phyloP scores from a whole-genome alignment of 2,329 filamentous ascomycete species.

The Cucurbitaria berberidis region DNA sequence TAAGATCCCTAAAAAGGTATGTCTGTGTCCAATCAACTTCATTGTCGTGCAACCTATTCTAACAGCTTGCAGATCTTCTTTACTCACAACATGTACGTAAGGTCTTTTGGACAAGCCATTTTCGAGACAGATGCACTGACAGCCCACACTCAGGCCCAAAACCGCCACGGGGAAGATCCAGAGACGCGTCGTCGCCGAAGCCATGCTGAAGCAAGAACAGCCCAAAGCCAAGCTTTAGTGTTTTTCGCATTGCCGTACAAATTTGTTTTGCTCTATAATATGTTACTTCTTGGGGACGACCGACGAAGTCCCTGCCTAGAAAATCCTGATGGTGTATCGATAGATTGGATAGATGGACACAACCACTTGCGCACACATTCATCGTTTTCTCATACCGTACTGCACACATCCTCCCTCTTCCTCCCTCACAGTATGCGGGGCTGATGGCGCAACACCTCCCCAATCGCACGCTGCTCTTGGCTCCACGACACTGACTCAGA shows the following conservation, averaged over 20 bases:
- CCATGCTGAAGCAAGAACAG: constrained; percentile 75
- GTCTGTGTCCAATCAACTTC: constrained; percentile 23
- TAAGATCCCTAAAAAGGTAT: constrained; percentile 82
- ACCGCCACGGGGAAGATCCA: constrained; percentile 93
- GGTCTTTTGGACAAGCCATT: not conserved
- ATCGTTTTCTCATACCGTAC: constrained; percentile 3
- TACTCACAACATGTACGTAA: constrained; percentile 69
- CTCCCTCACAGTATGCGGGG: constrained; percentile 3
- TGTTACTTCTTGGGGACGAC: constrained; percentile 1
- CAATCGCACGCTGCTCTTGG: constrained; percentile 11
- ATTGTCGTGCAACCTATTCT: constrained; percentile 20
- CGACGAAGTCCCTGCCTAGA: constrained; percentile 6
- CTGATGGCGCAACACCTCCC: constrained; percentile 10
- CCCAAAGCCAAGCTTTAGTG: constrained; percentile 60
- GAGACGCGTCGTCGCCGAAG: constrained; percentile 82
- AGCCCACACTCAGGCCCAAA: constrained; percentile 62
- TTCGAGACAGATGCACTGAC: constrained; percentile 11
- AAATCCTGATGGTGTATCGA: constrained; percentile 11
- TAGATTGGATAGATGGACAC: constrained; percentile 12
- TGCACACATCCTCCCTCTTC: not conserved
- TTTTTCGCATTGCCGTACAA: constrained; percentile 10
- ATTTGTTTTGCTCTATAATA: constrained; percentile 9
- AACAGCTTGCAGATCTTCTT: constrained; percentile 69
- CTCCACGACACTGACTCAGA: constrained; percentile 4
- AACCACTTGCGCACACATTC: constrained; percentile 6